Base-by-base conservation (phyloP, 1,284 basidiomycete genomes). In the Exobasidium rhododendri region DNA sequence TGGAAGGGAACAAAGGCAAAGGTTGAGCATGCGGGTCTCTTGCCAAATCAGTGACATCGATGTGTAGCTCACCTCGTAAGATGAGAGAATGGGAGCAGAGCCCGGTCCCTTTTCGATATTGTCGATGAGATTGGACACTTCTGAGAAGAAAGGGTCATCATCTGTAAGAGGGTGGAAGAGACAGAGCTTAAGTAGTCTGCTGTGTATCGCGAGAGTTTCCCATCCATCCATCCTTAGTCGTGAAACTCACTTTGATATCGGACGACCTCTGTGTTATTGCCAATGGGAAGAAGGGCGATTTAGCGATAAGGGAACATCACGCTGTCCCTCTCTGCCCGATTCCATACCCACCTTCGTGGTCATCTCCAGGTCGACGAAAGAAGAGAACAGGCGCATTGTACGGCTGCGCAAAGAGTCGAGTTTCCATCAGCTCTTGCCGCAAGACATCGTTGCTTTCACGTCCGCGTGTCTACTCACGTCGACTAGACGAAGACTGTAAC, bases 141-240 rank as follows among this genome's bases (percentile, higher is more conserved):
- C 77, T 10, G 76, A 75, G 71, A 78, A 79, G 76, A 79, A 79
- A 50, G 77, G 77, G 63, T 79, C 77, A 63, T 79, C 77, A 64
- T 72, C 35, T 40, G 17, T n/a, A n/a, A n/a, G n/a, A 40, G 35
- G 35, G 17, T 40, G 35, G 35, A 10, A 40, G 35, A 17, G n/a
- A n/a, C n/a, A n/a, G n/a, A n/a, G n/a, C n/a, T n/a, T n/a, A n/a
- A n/a, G n/a, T n/a, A n/a, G n/a, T n/a, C n/a, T n/a, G n/a, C n/a
- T n/a, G n/a, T n/a, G n/a, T n/a, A n/a, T n/a, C n/a, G n/a, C n/a
- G n/a, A n/a, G n/a, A n/a, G n/a, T n/a, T n/a, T n/a, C n/a, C n/a
- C n/a, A n/a, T n/a, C n/a, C n/a, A n/a, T n/a, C n/a, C n/a, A n/a
- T n/a, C n/a, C n/a, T n/a, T n/a, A n/a, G n/a, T n/a, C n/a, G n/a